Conservation (phyloP, 2,329 filamentous ascomycete species). For the Fusarium sp. region DNA sequence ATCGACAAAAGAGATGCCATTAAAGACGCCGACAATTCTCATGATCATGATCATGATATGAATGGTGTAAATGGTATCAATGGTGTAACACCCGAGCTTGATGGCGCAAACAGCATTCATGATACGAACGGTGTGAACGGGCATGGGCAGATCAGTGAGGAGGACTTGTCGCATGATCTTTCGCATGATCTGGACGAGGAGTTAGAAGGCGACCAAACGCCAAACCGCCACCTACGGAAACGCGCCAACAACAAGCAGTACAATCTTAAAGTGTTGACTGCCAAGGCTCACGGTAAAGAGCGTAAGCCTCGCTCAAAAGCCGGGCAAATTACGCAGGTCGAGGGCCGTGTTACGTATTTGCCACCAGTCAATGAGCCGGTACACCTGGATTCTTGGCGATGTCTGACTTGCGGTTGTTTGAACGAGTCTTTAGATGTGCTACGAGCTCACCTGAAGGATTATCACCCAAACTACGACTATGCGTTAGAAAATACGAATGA, state of each 20-base stretch:
- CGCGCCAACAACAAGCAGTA: conserved; percentile 65
- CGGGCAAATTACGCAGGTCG: conserved; percentile 47
- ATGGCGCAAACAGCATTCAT: conserved; percentile 8
- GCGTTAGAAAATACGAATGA: conserved; percentile 54
- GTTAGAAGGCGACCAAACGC: conserved; percentile 61
- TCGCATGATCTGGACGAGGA: conserved; percentile 60
- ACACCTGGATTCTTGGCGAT: conserved; percentile 62
- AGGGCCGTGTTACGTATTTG: conserved; percentile 61
- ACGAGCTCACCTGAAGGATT: conserved; percentile 60
- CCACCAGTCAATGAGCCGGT: conserved; percentile 60
- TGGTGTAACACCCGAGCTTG: conserved; percentile 5
- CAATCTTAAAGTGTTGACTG: conserved; percentile 70
- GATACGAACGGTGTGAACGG: conserved; percentile 32
- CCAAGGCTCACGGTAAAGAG: conserved; percentile 67
- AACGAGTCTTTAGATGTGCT: conserved; percentile 63
- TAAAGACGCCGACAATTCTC: background rate
- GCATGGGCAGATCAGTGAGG: conserved; percentile 45
- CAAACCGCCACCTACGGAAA: conserved; percentile 63
- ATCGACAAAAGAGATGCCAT: conserved; percentile 15
- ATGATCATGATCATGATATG: conserved; percentile 21
- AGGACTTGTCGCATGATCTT: conserved; percentile 50
- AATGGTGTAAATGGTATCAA: conserved; percentile 19
- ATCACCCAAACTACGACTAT: conserved; percentile 61
- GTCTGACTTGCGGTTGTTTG: conserved; percentile 62
- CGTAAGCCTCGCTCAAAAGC: conserved; percentile 55